Evolutionary conservation across 345 rosid genomes (phyloP).

Genomic region (Heritiera fomes): DNA sequence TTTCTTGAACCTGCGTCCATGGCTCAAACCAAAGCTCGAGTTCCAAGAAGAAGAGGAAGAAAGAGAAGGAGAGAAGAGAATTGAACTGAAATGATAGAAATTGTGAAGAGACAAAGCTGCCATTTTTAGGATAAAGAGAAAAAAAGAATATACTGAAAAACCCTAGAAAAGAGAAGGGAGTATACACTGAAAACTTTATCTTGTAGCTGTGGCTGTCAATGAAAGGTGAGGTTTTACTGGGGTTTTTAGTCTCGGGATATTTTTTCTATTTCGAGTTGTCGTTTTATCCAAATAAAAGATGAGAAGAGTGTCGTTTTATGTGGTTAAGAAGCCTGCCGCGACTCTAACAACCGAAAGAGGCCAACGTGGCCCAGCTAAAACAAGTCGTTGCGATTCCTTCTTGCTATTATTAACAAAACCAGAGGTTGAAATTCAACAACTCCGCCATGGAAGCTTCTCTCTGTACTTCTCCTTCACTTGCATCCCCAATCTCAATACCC

Average conservation of each 20-base stretch:
- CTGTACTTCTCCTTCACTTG: background rate
- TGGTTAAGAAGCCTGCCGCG: background rate
- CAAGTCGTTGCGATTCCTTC: background rate
- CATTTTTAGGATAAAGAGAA: slow-evolving; percentile 31
- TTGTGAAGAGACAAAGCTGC: slow-evolving; percentile 43
- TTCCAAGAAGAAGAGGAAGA: slow-evolving; percentile 17
- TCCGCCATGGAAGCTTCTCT: slow-evolving; percentile 13
- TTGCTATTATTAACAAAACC: background rate
- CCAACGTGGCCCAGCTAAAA: background rate
- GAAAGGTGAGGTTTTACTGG: slow-evolving; percentile 13
- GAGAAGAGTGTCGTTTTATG: background rate
- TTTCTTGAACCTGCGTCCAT: slow-evolving; percentile 13
- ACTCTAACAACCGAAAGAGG: background rate
- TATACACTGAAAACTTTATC: slow-evolving; percentile 8
- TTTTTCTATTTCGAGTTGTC: no score
- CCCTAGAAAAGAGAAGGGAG: slow-evolving; percentile 32
- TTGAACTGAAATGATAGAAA: slow-evolving; percentile 30
- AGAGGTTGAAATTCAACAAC: background rate
- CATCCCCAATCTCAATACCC: slow-evolving; percentile 9
- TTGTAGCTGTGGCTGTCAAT: slow-evolving; percentile 18
- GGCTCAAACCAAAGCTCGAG: slow-evolving; percentile 17
- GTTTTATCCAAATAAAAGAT: no score
- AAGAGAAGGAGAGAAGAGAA: slow-evolving; percentile 23
- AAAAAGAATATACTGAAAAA: slow-evolving; percentile 47
- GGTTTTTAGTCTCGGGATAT: background rate